Percentiles rank a stretch among this genome's conserved stretches.
phyloP scores from a whole-genome alignment of 2,329 filamentous ascomycete genomes.

The Calonectria ilicicola region DNA sequence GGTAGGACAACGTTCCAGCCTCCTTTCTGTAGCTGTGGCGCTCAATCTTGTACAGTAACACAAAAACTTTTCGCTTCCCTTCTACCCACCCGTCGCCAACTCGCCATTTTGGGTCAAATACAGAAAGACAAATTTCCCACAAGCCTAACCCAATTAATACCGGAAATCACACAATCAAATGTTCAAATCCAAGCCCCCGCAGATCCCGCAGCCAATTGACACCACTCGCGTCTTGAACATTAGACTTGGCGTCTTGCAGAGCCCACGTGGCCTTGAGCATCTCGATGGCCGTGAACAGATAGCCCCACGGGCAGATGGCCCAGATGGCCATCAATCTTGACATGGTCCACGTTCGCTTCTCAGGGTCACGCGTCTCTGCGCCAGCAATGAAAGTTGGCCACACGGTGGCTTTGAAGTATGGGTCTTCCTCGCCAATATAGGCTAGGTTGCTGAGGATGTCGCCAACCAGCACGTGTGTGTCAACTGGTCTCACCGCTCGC shows the following conservation, averaged over 20 bases:
- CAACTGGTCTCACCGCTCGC: conserved; percentile 51
- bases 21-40: conserved; percentile 1
- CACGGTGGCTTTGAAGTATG: conserved; percentile 69
- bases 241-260: conserved; percentile 51
- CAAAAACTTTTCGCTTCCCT: neutral
- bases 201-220: conserved; percentile 58
- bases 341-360: conserved; percentile 64
- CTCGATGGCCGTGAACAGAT: conserved; percentile 63
- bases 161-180: conserved; percentile 56
- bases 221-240: conserved; percentile 26
- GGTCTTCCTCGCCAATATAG: conserved; percentile 59
- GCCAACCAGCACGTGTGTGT: conserved; percentile 58
- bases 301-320: conserved; percentile 61
- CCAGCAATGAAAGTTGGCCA: conserved; percentile 71
- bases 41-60: conserved; percentile 2
- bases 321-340: conserved; percentile 59
- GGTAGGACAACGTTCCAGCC: neutral
- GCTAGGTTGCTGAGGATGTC: conserved; percentile 65
- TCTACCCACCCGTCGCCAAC: neutral
- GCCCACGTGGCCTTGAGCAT: conserved; percentile 61
- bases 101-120: neutral
- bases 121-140: conserved; percentile 6
- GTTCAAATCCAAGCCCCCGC: conserved; percentile 57
- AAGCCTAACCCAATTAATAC: conserved; percentile 18
- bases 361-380: conserved; percentile 62